A percentile compares a stretch with the other conserved stretches of the same genome.
Conservation (phyloP, 345 rosid genomes). For the Citropsis articulata region DNA sequence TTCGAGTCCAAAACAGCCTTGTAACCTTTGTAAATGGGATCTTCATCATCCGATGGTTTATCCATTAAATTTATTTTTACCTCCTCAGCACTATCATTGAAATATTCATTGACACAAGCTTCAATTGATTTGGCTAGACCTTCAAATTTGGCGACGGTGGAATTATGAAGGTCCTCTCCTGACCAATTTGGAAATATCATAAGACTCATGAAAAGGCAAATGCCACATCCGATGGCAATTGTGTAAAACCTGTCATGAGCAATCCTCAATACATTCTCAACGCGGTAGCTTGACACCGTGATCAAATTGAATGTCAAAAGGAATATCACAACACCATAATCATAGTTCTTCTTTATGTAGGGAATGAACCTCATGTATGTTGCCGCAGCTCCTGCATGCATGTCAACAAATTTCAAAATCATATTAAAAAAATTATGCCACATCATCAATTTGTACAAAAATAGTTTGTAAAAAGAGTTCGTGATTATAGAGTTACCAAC, state of each 20-base stretch:
- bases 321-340: constrained; percentile 87
- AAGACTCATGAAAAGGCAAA: constrained; percentile 75
- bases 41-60: constrained; percentile 52
- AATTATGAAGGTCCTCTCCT: constrained; percentile 75
- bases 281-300: constrained; percentile 77
- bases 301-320: constrained; percentile 79
- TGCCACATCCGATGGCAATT: constrained; percentile 70
- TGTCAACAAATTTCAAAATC: too few species aligned
- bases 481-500: constrained; percentile 41
- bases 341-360: constrained; percentile 76
- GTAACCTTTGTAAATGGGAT: constrained; percentile 66
- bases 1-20: constrained; percentile 77
- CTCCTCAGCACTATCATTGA: constrained; percentile 33
- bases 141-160: constrained; percentile 67
- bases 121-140: constrained; percentile 69
- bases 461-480: too few species aligned
- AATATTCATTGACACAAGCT: constrained; percentile 74
- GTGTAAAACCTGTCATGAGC: constrained; percentile 69
- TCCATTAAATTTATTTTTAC: constrained; percentile 18
- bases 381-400: constrained; percentile 54
- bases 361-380: constrained; percentile 83
- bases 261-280: constrained; percentile 50
- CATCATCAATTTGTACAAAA: too few species aligned
- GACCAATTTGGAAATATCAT: constrained; percentile 84
- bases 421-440: too few species aligned